phyloP scores from a whole-genome alignment of 139 green algal species.

The Tetraselmis chui region DNA sequence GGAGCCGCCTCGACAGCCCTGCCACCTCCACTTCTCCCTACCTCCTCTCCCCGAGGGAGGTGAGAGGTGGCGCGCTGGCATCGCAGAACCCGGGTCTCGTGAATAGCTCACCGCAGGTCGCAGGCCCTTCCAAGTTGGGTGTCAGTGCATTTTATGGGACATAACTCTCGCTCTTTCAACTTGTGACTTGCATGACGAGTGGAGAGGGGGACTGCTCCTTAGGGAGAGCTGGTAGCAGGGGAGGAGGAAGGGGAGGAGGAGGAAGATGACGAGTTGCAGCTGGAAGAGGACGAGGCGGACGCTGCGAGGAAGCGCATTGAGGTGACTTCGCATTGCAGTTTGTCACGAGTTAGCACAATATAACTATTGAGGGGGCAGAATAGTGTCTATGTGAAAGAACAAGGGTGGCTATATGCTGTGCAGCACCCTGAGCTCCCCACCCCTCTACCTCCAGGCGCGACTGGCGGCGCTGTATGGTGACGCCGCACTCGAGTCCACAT shows the following conservation, averaged over 20 bases:
- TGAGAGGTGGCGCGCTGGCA: background rate
- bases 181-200: background rate
- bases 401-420: too few relatives aligned
- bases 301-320: background rate
- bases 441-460: background rate
- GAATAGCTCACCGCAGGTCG: too few relatives aligned
- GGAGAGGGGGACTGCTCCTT: background rate
- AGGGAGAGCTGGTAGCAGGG: background rate
- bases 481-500: too few relatives aligned
- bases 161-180: too few relatives aligned
- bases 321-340: too few relatives aligned
- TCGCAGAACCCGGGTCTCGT: background rate
- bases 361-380: background rate
- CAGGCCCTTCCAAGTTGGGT: too few relatives aligned
- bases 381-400: too few relatives aligned
- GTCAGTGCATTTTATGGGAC: background rate
- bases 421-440: too few relatives aligned
- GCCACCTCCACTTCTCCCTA: background rate
- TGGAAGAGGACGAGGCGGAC: too few relatives aligned
- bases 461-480: background rate
- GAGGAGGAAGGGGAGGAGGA: background rate
- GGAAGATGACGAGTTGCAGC: background rate
- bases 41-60: background rate
- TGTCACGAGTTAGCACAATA: background rate
- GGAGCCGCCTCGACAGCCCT: background rate